Evolutionary conservation across 2,329 filamentous ascomycete genomes (phyloP).

Genomic region (Cladosporium sp.): DNA sequence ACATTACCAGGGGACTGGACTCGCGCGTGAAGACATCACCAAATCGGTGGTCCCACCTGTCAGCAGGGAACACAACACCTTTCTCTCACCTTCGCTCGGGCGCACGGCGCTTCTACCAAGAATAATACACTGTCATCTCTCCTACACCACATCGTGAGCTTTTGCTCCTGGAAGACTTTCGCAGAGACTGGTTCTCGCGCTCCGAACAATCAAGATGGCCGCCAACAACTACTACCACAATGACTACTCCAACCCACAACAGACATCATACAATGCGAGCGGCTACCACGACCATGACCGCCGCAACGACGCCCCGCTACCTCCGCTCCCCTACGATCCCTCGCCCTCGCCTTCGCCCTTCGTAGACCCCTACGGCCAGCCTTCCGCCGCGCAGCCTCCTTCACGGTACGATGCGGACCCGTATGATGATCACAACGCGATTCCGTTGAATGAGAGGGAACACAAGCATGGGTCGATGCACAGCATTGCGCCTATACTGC

Average conservation of each 20-base stretch:
- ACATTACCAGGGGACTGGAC: not conserved
- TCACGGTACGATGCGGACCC: slow-evolving; percentile 46
- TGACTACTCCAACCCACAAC: slow-evolving; percentile 32
- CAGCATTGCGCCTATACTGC: slow-evolving; percentile 42
- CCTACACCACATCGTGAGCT: not conserved
- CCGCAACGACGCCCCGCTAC: slow-evolving; percentile 46
- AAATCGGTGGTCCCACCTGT: slow-evolving; percentile 16
- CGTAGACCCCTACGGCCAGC: slow-evolving; percentile 38
- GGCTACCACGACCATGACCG: slow-evolving; percentile 37
- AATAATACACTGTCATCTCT: not conserved
- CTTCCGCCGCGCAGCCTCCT: slow-evolving; percentile 30
- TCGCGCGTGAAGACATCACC: slow-evolving; percentile 1
- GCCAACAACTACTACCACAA: slow-evolving; percentile 65
- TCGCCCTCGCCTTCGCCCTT: slow-evolving; percentile 34
- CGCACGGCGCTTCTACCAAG: not conserved
- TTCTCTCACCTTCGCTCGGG: slow-evolving; percentile 11
- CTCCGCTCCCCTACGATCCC: slow-evolving; percentile 30
- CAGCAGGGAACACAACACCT: slow-evolving; percentile 9
- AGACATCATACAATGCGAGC: slow-evolving; percentile 39
- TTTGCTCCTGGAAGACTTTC: not conserved
- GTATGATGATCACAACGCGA: slow-evolving; percentile 51
- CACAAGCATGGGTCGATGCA: slow-evolving; percentile 41
- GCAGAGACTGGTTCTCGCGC: not conserved
- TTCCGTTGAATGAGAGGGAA: slow-evolving; percentile 47
- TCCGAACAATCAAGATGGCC: slow-evolving; percentile 42